Evolutionary conservation across 2,329 filamentous ascomycete genomes (phyloP).

Genomic region (Penicillium fuscoglaucum): DNA sequence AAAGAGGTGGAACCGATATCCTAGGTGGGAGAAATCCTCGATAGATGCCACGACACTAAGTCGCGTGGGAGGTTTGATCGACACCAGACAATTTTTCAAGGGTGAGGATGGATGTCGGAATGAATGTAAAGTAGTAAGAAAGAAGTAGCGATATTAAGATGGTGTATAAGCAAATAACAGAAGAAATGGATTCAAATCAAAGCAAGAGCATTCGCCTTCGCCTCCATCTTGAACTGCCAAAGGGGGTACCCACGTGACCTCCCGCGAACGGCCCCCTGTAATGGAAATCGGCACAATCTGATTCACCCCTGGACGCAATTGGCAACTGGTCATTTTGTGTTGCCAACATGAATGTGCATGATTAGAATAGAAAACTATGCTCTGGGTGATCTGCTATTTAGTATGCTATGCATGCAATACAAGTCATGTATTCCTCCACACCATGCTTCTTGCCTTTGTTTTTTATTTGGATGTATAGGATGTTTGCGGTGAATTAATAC

Average conservation of each 20-base stretch:
- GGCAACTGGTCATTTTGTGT: background rate
- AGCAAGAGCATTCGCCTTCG: background rate
- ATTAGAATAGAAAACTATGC: background rate
- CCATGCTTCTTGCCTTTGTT: background rate
- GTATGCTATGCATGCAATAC: background rate
- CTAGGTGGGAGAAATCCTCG: slow-evolving; percentile 4
- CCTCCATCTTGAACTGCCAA: background rate
- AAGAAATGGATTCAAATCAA: background rate
- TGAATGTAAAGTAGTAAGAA: background rate
- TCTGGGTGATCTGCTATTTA: too few relatives aligned
- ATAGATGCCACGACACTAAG: slow-evolving; percentile 4
- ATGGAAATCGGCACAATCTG: background rate
- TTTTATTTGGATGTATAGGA: background rate
- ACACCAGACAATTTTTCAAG: background rate
- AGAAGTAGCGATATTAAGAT: slow-evolving; percentile 5
- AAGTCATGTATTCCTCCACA: background rate
- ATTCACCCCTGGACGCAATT: slow-evolving; percentile 1
- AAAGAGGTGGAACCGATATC: background rate
- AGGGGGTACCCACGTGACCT: slow-evolving; percentile 9
- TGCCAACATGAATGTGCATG: background rate
- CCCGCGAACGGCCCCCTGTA: slow-evolving; percentile 4
- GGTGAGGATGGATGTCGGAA: background rate
- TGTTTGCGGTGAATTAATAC: background rate
- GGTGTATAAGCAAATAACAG: background rate
- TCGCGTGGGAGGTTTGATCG: background rate